A percentile compares a stretch with the other conserved stretches of the same genome.
Conservation (phyloP, 257 asterid genomes). For the Lycium barbarum region DNA sequence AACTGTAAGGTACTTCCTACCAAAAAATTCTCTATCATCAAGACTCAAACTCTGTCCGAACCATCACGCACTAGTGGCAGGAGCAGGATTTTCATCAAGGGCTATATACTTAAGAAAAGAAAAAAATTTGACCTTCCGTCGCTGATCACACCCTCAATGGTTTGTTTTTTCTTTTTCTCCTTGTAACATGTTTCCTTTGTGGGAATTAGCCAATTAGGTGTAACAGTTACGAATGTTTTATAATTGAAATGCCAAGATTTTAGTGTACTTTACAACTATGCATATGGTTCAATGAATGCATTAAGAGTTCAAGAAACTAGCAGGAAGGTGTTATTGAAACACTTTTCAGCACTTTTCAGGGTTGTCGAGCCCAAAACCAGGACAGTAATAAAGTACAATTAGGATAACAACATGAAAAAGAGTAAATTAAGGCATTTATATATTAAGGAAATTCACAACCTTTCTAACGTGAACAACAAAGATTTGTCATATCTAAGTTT, state of each 20-base stretch:
- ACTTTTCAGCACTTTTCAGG: neutral
- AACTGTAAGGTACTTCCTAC: neutral
- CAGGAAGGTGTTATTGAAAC: neutral
- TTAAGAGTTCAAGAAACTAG: constrained; percentile 8
- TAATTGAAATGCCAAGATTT: neutral
- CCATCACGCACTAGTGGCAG: neutral
- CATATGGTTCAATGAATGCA: constrained; percentile 23
- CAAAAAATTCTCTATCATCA: neutral
- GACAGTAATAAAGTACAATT: constrained; percentile 14
- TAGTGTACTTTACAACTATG: neutral
- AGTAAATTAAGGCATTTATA: constrained; percentile 3
- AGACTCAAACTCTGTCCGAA: neutral
- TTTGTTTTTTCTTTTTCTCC: neutral
- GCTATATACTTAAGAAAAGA: too few relatives aligned
- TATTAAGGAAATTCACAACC: neutral
- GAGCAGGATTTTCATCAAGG: neutral
- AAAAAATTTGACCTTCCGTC: neutral
- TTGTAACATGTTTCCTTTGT: neutral
- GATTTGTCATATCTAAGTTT: constrained; percentile 34
- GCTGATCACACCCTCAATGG: neutral
- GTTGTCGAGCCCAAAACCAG: constrained; percentile 2
- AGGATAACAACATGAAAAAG: neutral
- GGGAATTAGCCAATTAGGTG: neutral
- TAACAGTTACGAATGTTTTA: neutral
- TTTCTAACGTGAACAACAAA: constrained; percentile 28